A percentile compares a stretch with the other conserved stretches of the same genome.
These are phyloP conservation scores for Telopea speciosissima DNA, from an alignment of 177 flowering plant genomes.

Conservation along the genomic window DNA sequence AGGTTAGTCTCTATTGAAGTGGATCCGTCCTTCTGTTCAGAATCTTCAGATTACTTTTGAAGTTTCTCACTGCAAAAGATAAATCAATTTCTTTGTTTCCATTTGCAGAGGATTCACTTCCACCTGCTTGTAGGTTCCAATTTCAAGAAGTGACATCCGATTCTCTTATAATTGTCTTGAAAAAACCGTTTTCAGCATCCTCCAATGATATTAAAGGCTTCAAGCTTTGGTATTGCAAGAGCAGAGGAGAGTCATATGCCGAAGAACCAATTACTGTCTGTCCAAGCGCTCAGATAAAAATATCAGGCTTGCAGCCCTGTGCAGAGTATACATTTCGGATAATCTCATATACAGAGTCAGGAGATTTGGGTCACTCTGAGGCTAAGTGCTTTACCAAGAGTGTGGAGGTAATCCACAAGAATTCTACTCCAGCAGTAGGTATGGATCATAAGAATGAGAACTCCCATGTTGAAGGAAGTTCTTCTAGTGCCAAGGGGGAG, in stretches of 20 bases:
- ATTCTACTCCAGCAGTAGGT: conserved; percentile 17
- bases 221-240: conserved; percentile 89
- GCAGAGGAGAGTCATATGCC: conserved; percentile 41
- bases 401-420: conserved; percentile 65
- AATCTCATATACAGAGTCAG: conserved; percentile 67
- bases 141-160: conserved; percentile 82
- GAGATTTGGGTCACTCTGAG: conserved; percentile 90
- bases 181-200: conserved; percentile 43
- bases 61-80: neutral
- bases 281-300: conserved; percentile 63
- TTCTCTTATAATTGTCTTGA: conserved; percentile 60
- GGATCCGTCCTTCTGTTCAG: no score
- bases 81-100: conserved; percentile 8
- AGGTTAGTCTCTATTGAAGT: conserved; percentile 35
- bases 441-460: conserved; percentile 31
- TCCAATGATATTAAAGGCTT: conserved; percentile 57
- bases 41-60: neutral
- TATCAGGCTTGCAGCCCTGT: conserved; percentile 83
- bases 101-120: conserved; percentile 74
- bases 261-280: conserved; percentile 59
- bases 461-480: conserved; percentile 32
- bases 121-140: conserved; percentile 87
- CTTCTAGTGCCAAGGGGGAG: conserved; percentile 29
- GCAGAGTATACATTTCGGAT: conserved; percentile 80
- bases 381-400: conserved; percentile 89